Percentiles rank a stretch among this genome's conserved stretches.
These are phyloP conservation scores for Ustilago trichophora DNA, from an alignment of 1,284 basidiomycete genomes.

Conservation along the genomic window DNA sequence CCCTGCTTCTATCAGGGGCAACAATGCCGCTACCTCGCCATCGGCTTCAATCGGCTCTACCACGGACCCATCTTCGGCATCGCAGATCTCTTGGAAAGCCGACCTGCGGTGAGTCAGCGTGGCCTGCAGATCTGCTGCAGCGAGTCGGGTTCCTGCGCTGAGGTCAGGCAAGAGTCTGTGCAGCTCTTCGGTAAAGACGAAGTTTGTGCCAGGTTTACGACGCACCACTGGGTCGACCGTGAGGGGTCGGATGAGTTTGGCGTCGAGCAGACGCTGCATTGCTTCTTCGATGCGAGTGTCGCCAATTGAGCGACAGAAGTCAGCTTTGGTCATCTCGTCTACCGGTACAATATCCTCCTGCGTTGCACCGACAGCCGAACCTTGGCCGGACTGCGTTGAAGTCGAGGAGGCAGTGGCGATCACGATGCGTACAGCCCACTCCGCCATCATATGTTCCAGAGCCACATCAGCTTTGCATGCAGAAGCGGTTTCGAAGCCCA, in stretches of 20 bases:
- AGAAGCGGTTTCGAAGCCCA: conserved; percentile 2
- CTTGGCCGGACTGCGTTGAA: too few relatives aligned
- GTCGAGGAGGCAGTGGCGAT: conserved; percentile 7
- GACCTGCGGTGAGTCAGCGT: conserved; percentile 15
- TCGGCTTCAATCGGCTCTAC: conserved; percentile 39
- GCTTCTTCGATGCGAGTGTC: conserved; percentile 36
- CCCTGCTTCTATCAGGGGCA: conserved; percentile 17
- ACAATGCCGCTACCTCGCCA: conserved; percentile 36
- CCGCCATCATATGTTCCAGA: conserved; percentile 13
- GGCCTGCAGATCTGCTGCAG: conserved; percentile 9
- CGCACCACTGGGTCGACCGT: conserved; percentile 18
- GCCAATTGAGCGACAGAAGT: conserved; percentile 32
- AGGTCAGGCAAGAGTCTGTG: conserved; percentile 19
- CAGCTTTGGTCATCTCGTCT: conserved; percentile 25
- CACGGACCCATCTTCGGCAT: conserved; percentile 1
- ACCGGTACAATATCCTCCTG: background rate
- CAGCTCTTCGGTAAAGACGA: conserved; percentile 39
- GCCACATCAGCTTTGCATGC: too few relatives aligned
- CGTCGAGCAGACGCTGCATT: conserved; percentile 34
- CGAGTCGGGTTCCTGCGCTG: conserved; percentile 2
- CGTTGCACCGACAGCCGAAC: background rate
- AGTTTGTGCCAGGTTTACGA: conserved; percentile 46
- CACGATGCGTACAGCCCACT: conserved; percentile 39
- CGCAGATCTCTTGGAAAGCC: conserved; percentile 9
- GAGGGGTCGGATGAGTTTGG: conserved; percentile 25